phyloP scores from a whole-genome alignment of 352 stramenopile species.

The Pythium insidiosum region DNA sequence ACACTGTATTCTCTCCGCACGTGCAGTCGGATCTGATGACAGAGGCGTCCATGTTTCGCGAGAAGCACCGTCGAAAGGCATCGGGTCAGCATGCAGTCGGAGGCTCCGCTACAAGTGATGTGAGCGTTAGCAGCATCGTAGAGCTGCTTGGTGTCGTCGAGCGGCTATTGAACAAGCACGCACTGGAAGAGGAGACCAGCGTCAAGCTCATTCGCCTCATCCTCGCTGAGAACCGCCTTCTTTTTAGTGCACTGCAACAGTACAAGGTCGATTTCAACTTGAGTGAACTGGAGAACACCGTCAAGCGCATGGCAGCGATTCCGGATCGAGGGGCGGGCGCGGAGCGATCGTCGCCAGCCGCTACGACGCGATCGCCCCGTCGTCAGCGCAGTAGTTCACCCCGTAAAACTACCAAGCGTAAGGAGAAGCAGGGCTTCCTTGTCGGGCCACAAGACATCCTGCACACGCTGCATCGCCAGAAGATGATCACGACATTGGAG shows the following conservation, averaged over 20 bases:
- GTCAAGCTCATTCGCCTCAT: conserved; percentile 38
- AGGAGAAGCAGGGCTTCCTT: conserved; percentile 6
- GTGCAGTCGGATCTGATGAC: conserved; percentile 40
- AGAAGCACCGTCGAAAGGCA: conserved; percentile 9
- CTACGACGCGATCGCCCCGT: no score
- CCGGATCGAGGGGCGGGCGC: conserved; percentile 5
- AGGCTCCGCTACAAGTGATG: no score
- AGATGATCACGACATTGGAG: conserved; percentile 59
- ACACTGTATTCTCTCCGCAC: conserved; percentile 42
- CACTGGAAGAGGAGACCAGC: conserved; percentile 44
- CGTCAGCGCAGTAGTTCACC: no score
- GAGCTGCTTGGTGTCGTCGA: conserved; percentile 44
- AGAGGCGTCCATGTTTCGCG: conserved; percentile 23
- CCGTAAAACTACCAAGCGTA: neutral
- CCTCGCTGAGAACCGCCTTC: conserved; percentile 32
- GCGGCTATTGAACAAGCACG: conserved; percentile 48
- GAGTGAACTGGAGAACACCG: conserved; percentile 39
- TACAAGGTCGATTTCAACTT: conserved; percentile 36
- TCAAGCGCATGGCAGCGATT: conserved; percentile 40
- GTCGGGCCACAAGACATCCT: conserved; percentile 29
- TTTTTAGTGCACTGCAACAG: conserved; percentile 45
- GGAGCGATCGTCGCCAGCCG: conserved; percentile 3
- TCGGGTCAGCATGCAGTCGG: neutral
- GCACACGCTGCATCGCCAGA: conserved; percentile 33
- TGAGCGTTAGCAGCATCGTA: conserved; percentile 22